Conservation (phyloP, 495 filamentous ascomycete genomes). For the Wilcoxina mikolae region DNA sequence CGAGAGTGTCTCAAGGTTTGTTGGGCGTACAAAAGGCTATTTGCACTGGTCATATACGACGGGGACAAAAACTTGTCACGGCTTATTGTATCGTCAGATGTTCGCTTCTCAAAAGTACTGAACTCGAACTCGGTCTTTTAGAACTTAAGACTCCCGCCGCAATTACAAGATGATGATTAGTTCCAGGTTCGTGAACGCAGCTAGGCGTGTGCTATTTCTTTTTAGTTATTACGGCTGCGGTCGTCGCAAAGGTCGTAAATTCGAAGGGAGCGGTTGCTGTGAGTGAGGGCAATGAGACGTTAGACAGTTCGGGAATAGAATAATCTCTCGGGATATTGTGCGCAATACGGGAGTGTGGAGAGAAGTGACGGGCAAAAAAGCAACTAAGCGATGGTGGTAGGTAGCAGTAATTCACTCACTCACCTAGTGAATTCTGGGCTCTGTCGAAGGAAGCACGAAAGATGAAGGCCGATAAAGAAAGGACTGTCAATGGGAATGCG, state of each 20-base stretch:
- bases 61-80: no score
- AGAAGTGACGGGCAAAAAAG: not conserved
- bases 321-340: not conserved
- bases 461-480: slow-evolving; percentile 3
- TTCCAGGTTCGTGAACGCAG: slow-evolving; percentile 1
- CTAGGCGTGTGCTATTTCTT: slow-evolving; percentile 2
- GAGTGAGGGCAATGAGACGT: not conserved
- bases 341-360: not conserved
- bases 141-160: not conserved
- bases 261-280: not conserved
- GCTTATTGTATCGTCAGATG: no score
- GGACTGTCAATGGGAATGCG: not conserved
- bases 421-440: not conserved
- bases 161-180: slow-evolving; percentile 4
- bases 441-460: slow-evolving; percentile 2
- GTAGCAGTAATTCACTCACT: no score
- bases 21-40: no score
- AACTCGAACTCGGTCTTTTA: no score
- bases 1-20: no score
- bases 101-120: no score
- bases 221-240: slow-evolving; percentile 6
- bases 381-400: not conserved
- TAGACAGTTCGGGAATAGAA: not conserved
- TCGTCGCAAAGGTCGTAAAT: slow-evolving; percentile 5
- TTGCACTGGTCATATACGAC: no score